phyloP scores from a whole-genome alignment of 2,329 filamentous ascomycete genomes.

The Metarhizium humberi region DNA sequence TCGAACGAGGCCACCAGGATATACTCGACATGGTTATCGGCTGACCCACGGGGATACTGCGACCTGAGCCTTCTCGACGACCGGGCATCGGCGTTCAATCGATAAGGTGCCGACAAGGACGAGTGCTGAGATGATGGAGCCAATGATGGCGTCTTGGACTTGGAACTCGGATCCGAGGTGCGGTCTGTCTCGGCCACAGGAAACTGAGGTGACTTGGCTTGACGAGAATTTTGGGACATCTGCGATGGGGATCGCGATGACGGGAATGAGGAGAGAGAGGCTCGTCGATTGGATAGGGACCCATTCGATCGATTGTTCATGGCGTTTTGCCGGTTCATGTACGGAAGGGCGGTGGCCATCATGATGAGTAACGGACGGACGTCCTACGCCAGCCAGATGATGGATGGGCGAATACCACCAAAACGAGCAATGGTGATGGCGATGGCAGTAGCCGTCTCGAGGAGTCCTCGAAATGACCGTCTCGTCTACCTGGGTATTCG shows the following conservation, averaged over 20 bases:
- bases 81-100: constrained; percentile 40
- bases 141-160: constrained; percentile 50
- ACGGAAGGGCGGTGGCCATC: constrained; percentile 33
- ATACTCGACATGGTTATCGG: constrained; percentile 95
- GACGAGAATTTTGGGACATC: constrained; percentile 44
- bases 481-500: background rate
- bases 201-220: constrained; percentile 46
- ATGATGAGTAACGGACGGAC: constrained; percentile 9
- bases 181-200: constrained; percentile 42
- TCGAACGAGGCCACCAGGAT: constrained; percentile 96
- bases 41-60: constrained; percentile 64
- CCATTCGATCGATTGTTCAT: constrained; percentile 25
- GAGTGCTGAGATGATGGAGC: constrained; percentile 54
- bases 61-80: constrained; percentile 53
- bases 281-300: constrained; percentile 26
- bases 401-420: background rate
- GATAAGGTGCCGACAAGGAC: constrained; percentile 42
- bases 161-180: constrained; percentile 49
- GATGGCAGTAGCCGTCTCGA: too few relatives aligned
- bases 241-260: constrained; percentile 48
- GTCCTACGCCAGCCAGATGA: background rate
- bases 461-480: background rate
- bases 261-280: constrained; percentile 57
- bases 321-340: constrained; percentile 28
- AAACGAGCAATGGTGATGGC: background rate